Evolutionary conservation across 75 land plant genomes (phyloP).

Genomic region (Cupressus sempervirens): DNA sequence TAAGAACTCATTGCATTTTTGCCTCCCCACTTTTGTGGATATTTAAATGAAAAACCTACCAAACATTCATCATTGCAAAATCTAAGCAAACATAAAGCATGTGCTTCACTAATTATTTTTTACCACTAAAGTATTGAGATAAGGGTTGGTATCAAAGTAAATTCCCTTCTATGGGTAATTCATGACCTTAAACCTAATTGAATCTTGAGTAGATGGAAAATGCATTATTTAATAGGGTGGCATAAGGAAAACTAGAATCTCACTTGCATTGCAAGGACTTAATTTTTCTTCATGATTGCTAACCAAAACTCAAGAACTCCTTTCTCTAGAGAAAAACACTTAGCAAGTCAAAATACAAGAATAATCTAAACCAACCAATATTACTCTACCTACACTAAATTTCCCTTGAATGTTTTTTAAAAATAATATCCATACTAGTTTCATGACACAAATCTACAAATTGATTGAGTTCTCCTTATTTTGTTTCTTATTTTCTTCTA

Average conservation of each 20-base stretch:
- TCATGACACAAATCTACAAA: neutral
- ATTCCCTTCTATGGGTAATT: constrained; percentile 11
- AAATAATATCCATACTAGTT: neutral
- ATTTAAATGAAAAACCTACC: neutral
- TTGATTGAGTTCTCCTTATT: constrained; percentile 22
- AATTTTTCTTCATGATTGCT: constrained; percentile 84
- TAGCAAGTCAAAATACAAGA: constrained; percentile 2
- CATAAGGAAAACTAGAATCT: neutral
- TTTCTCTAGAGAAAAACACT: no score
- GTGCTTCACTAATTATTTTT: neutral
- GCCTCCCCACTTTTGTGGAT: no score
- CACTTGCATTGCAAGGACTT: constrained; percentile 84
- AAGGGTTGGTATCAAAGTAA: constrained; percentile 83
- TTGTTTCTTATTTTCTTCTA: constrained; percentile 36
- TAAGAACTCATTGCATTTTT: no score
- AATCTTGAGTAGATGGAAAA: neutral
- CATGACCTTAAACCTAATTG: neutral
- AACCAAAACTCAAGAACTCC: constrained; percentile 97
- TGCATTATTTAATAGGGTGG: neutral
- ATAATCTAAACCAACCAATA: neutral
- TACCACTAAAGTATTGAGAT: constrained; percentile 73
- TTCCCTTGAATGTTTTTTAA: neutral
- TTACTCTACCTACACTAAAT: neutral
- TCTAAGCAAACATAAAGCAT: neutral
- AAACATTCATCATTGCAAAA: neutral